Conservation (phyloP, 345 rosid genomes). For the Pugionium dolabratum region DNA sequence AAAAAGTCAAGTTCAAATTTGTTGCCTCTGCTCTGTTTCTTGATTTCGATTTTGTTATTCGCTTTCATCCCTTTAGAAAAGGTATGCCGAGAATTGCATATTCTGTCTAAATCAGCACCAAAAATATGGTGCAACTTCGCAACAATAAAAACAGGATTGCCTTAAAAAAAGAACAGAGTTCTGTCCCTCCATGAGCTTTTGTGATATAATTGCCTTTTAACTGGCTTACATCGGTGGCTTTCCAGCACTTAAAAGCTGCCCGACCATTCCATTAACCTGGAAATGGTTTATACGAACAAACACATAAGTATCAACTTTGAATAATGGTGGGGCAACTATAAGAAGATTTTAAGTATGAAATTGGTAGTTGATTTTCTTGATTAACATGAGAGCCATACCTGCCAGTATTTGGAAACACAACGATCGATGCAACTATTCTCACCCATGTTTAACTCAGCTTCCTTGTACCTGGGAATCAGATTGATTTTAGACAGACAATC, state of each 20-base stretch:
- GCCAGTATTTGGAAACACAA: conserved; percentile 94
- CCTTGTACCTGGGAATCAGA: conserved; percentile 69
- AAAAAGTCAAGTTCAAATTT: conserved; percentile 27
- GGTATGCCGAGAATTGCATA: conserved; percentile 22
- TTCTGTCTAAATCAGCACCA: conserved; percentile 24
- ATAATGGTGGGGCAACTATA: not conserved
- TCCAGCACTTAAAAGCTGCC: conserved; percentile 85
- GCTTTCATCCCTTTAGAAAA: conserved; percentile 22
- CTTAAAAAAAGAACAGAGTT: conserved; percentile 24
- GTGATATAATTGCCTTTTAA: conserved; percentile 17
- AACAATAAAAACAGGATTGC: conserved; percentile 29
- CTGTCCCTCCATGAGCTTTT: conserved; percentile 28
- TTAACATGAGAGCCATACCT: conserved; percentile 47
- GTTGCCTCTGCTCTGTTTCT: not conserved
- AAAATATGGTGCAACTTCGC: conserved; percentile 27
- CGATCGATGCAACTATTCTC: conserved; percentile 99
- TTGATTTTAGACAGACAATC: not conserved
- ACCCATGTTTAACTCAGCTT: conserved; percentile 93
- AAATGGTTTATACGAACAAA: conserved; percentile 22
- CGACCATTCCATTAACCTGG: conserved; percentile 81
- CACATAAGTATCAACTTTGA: not conserved
- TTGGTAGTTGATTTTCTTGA: not conserved
- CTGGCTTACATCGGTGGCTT: conserved; percentile 63
- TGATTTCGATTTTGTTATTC: conserved; percentile 17
- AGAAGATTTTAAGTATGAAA: conserved; percentile 24